Percentiles rank a stretch among this genome's conserved stretches.
phyloP scores from a whole-genome alignment of 1,139 yeast genomes.

The Magnusiomyces magnusii region DNA sequence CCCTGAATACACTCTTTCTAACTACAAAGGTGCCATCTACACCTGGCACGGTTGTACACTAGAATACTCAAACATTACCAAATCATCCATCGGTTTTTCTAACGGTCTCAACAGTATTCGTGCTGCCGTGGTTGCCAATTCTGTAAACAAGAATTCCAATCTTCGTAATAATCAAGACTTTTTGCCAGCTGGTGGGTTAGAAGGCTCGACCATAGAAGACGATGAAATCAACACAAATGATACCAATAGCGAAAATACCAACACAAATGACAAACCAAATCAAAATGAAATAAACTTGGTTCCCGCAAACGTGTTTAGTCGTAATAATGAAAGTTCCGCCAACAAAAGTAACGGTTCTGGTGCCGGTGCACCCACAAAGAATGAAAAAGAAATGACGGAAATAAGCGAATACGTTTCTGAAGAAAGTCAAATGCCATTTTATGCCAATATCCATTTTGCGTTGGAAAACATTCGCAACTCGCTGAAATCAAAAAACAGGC shows the following conservation, averaged over 20 bases:
- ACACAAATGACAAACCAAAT: not conserved
- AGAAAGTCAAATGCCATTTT: conserved; percentile 59
- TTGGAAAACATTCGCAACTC: conserved; percentile 53
- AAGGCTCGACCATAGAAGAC: conserved; percentile 8
- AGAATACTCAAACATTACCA: conserved; percentile 31
- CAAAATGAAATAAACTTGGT: not conserved
- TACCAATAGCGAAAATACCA: not conserved
- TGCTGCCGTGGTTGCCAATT: not conserved
- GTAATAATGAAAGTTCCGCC: not conserved
- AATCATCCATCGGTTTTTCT: not conserved
- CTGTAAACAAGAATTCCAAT: not conserved
- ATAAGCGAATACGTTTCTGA: conserved; percentile 58
- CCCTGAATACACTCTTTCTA: conserved; percentile 50
- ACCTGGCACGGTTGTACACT: conserved; percentile 49
- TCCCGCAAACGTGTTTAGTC: not conserved
- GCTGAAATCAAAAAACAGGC: not conserved
- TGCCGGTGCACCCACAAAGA: no score
- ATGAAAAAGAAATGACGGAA: not conserved
- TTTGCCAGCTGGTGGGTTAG: conserved; percentile 8
- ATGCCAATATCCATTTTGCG: conserved; percentile 67
- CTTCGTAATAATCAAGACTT: not conserved
- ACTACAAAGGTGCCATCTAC: conserved; percentile 50
- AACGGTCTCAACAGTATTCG: conserved; percentile 1
- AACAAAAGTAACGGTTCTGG: not conserved
- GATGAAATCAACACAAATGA: conserved; percentile 5